Evolutionary conservation across 345 rosid genomes (phyloP).

Genomic region (Lumnitzera racemosa): DNA sequence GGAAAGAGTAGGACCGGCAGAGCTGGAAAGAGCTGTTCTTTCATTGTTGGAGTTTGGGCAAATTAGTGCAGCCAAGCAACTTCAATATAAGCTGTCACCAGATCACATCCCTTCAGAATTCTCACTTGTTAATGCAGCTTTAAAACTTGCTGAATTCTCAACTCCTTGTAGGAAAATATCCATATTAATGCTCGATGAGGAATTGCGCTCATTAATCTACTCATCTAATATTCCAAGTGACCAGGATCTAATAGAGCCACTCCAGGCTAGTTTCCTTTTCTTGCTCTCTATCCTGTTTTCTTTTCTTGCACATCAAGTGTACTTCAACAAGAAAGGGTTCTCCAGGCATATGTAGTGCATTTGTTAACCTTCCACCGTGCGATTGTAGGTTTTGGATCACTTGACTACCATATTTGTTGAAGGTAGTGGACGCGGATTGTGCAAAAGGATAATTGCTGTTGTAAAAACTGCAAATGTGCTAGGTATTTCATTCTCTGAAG

Average conservation of each 20-base stretch:
- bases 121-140: constrained; percentile 61
- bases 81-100: constrained; percentile 85
- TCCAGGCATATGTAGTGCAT: not conserved
- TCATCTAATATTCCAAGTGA: constrained; percentile 35
- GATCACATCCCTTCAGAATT: constrained; percentile 66
- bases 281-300: constrained; percentile 6
- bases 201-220: constrained; percentile 53
- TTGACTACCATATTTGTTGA: constrained; percentile 59
- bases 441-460: constrained; percentile 76
- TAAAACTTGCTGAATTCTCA: constrained; percentile 69
- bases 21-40: constrained; percentile 90
- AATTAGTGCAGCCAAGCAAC: constrained; percentile 91
- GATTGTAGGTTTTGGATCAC: constrained; percentile 63
- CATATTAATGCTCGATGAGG: constrained; percentile 46
- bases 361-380: constrained; percentile 10
- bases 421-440: constrained; percentile 80
- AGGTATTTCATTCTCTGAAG: constrained; percentile 81
- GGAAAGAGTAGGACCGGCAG: constrained; percentile 80
- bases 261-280: constrained; percentile 48
- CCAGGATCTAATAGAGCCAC: constrained; percentile 37
- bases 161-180: constrained; percentile 49
- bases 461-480: constrained; percentile 80
- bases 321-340: too few relatives aligned
- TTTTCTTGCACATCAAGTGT: not conserved
- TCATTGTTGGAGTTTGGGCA: constrained; percentile 93